phyloP scores from a whole-genome alignment of 1,139 yeast genomes.

The Geotrichum macrosporum region DNA sequence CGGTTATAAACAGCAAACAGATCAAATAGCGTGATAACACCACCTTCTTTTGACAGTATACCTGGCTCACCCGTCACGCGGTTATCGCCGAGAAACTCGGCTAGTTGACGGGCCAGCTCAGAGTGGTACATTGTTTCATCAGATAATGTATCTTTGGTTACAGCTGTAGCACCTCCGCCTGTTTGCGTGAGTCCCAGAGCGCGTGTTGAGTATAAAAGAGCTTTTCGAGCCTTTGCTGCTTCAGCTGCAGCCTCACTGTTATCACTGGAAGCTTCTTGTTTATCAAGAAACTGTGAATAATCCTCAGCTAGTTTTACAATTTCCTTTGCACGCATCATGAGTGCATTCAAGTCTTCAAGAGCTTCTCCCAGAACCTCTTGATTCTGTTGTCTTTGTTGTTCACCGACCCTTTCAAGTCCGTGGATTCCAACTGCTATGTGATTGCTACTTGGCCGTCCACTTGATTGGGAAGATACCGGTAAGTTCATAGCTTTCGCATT shows the following conservation, averaged over 20 bases:
- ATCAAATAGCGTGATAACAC: conserved; percentile 57
- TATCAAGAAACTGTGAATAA: conserved; percentile 39
- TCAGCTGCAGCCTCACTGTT: conserved; percentile 8
- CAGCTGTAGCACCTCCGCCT: conserved; percentile 26
- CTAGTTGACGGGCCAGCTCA: conserved; percentile 55
- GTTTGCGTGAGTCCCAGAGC: conserved; percentile 33
- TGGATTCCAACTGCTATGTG: conserved; percentile 51
- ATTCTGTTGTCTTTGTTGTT: conserved; percentile 53
- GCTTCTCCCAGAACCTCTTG: conserved; percentile 64
- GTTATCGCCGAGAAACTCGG: conserved; percentile 45
- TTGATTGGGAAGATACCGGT: not conserved
- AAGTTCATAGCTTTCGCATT: not conserved
- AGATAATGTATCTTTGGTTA: conserved; percentile 38
- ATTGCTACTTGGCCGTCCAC: not conserved
- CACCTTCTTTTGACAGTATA: conserved; percentile 47
- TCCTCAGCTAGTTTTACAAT: conserved; percentile 56
- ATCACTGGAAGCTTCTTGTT: conserved; percentile 23
- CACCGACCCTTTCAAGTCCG: conserved; percentile 61
- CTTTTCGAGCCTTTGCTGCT: conserved; percentile 29
- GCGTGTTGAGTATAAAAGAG: conserved; percentile 33
- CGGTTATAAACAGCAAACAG: conserved; percentile 58
- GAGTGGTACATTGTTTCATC: conserved; percentile 42
- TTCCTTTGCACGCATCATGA: conserved; percentile 75
- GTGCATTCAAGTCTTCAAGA: conserved; percentile 67
- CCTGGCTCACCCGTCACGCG: conserved; percentile 34